Base-by-base conservation (phyloP, 306 rosid species). In the Albizia julibrissin region DNA sequence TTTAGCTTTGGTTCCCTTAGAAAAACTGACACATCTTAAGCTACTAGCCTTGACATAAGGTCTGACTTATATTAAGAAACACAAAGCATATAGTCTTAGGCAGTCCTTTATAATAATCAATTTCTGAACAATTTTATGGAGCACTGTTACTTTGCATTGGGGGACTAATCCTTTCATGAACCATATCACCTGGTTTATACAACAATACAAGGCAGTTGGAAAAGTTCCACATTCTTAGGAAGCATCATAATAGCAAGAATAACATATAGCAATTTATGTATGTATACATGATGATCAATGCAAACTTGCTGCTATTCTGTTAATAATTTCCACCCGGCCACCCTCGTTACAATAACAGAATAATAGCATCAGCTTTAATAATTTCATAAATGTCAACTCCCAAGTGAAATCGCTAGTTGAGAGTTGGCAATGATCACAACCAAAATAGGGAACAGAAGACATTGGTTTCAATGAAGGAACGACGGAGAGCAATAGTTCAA, bases 71-170 rank as follows among this genome's bases (percentile, higher is more conserved):
- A 52, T 5, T 69, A 62, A 82, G 12, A 50, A 56, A 74, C 61
- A 26, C 8, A 3, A 39, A 3, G 82, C 10, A 67, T 26, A 18
- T 54, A 81, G 34, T 31, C 43, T 46, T 74, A 69, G 42, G 73
- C 27, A 81, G 72, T 26, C 43, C 79, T 46, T 61, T 68, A 69
- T 31, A 72, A 69, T 24, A 75, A 76, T 64, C 50, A 79, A 50
- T 79, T 13, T 27, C 54, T 47, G 16, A 44, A 61, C 47, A 75
- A 42, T n/a, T 16, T 19, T 50, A 75, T 61, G 58, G 74, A 75
- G 49, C 24, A 59, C 27, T 49, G 67, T 12, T 69, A 21, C 64
- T 74, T 37, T 73, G 14, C 19, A 39, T 0, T 75, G 26, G 61
- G 40, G 21, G 54, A 69, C 69, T 29, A 62, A 14, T 21, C 49